A percentile compares a stretch with the other conserved stretches of the same genome.
These are phyloP conservation scores for Physcia stellaris DNA, from an alignment of 495 filamentous ascomycete genomes.

Conservation along the genomic window DNA sequence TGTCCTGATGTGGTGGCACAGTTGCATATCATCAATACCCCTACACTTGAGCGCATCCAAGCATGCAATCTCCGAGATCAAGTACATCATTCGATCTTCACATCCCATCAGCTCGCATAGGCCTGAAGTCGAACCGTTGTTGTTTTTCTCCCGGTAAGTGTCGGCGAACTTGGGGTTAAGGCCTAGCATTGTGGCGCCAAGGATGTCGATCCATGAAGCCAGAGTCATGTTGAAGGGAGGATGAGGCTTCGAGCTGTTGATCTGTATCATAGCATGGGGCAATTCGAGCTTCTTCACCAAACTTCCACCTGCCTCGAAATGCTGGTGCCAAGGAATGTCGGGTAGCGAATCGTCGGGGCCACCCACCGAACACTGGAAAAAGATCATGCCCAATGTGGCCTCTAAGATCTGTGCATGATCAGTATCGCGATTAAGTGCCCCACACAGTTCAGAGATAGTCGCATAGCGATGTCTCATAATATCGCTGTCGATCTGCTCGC, in stretches of 20 bases:
- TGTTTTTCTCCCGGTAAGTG: conserved; percentile 81
- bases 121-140: conserved; percentile 56
- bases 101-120: conserved; percentile 94
- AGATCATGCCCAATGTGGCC: conserved; percentile 89
- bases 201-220: conserved; percentile 92
- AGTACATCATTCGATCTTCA: conserved; percentile 93
- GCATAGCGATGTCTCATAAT: conserved; percentile 89
- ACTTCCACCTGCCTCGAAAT: conserved; percentile 81
- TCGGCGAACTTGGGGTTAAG: conserved; percentile 77
- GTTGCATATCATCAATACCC: conserved; percentile 58
- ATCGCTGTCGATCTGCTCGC: conserved; percentile 75
- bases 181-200: conserved; percentile 86
- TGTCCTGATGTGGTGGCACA: conserved; percentile 71
- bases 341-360: conserved; percentile 72
- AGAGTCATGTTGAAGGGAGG: conserved; percentile 91
- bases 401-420: conserved; percentile 84
- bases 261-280: conserved; percentile 44
- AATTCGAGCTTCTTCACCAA: conserved; percentile 80
- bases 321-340: conserved; percentile 92
- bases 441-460: conserved; percentile 74
- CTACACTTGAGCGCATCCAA: conserved; percentile 77
- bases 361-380: conserved; percentile 92
- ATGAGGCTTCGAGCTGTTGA: conserved; percentile 38
- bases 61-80: conserved; percentile 95
- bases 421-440: conserved; percentile 64